phyloP scores from a whole-genome alignment of 2,329 filamentous ascomycete genomes.

The Periglandula ipomoeae region DNA sequence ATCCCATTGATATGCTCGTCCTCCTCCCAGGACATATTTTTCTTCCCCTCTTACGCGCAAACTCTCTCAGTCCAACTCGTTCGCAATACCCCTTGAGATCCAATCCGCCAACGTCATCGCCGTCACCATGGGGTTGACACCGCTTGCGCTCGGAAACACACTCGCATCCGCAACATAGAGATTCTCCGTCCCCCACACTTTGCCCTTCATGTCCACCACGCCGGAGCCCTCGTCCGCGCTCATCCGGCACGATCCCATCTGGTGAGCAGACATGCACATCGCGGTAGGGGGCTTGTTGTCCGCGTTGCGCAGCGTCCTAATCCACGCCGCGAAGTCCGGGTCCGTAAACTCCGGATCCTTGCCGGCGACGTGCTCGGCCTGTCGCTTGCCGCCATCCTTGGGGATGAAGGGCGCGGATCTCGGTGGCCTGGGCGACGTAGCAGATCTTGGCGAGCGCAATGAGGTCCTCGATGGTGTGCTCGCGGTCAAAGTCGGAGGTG shows the following conservation, averaged over 20 bases:
- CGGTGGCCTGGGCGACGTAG: conserved; percentile 69
- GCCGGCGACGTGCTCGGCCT: conserved; percentile 12
- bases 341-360: conserved; percentile 44
- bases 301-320: conserved; percentile 37
- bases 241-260: conserved; percentile 76
- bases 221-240: conserved; percentile 40
- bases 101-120: conserved; percentile 61
- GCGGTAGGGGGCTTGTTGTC: conserved; percentile 41
- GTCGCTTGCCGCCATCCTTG: conserved; percentile 14
- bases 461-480: conserved; percentile 61
- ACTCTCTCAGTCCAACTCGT: neutral
- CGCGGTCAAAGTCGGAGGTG: conserved; percentile 61
- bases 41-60: neutral
- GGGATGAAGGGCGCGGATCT: conserved; percentile 65
- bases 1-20: too few relatives aligned
- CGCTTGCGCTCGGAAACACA: conserved; percentile 66
- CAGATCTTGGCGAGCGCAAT: conserved; percentile 66
- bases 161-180: conserved; percentile 67
- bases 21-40: too few relatives aligned
- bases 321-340: conserved; percentile 52
- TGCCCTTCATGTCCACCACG: conserved; percentile 49
- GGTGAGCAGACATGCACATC: conserved; percentile 62
- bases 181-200: conserved; percentile 56
- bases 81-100: conserved; percentile 45
- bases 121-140: conserved; percentile 77